These are phyloP conservation scores for Penicillium alfredii DNA, from an alignment of 495 filamentous ascomycete species.

Conservation along the genomic window DNA sequence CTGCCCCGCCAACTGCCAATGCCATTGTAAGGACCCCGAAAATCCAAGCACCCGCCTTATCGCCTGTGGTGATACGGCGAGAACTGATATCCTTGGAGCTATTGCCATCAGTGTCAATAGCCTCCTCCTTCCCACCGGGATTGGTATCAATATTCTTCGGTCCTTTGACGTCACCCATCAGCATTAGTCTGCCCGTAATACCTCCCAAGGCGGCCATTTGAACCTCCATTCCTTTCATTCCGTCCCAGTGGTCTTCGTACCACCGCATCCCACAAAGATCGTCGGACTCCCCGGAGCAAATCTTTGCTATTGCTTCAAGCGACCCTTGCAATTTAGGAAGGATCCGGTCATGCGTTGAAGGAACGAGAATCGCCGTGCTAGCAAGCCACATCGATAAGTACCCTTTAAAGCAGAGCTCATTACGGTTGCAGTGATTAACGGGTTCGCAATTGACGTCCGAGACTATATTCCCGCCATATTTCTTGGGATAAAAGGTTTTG, in stretches of 20 bases:
- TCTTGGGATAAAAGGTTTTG: conserved; percentile 43
- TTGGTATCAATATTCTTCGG: conserved; percentile 12
- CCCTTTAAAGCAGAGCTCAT: conserved; percentile 78
- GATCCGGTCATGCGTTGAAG: conserved; percentile 56
- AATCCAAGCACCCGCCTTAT: conserved; percentile 55
- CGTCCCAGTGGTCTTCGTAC: conserved; percentile 57
- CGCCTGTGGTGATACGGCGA: conserved; percentile 40
- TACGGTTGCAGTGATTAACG: conserved; percentile 52
- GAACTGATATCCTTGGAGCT: neutral
- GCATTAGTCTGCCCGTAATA: conserved; percentile 32
- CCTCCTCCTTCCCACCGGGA: conserved; percentile 17
- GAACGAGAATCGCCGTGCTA: conserved; percentile 57
- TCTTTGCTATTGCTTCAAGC: conserved; percentile 59
- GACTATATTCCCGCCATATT: conserved; percentile 37
- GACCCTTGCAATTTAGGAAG: conserved; percentile 60
- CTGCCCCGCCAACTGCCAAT: no score
- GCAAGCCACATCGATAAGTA: conserved; percentile 74
- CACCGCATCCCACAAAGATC: conserved; percentile 71
- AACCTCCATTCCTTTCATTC: conserved; percentile 51
- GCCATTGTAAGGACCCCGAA: no score
- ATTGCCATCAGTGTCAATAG: conserved; percentile 1
- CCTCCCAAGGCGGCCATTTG: conserved; percentile 52
- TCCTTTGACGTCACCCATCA: conserved; percentile 18
- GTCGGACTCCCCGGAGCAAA: conserved; percentile 58
- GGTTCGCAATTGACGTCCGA: conserved; percentile 67